phyloP scores from a whole-genome alignment of 805 yeast genomes.

The Aciculoconidium aculeatum region DNA sequence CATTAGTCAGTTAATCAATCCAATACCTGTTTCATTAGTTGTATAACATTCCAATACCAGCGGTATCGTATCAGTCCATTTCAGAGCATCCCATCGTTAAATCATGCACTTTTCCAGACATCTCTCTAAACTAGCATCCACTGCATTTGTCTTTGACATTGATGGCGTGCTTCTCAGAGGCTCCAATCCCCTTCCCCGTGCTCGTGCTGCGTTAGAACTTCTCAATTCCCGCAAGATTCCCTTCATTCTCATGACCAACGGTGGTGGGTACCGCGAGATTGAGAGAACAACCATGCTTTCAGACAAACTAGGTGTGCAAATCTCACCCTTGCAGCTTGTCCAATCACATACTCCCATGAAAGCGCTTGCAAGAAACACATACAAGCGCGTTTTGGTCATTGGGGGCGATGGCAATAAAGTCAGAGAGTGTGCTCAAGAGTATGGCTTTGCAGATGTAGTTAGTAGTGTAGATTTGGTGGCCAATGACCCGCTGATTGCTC shows the following conservation, averaged over 20 bases:
- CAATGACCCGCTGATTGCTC: constrained; percentile 56
- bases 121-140: too few species aligned
- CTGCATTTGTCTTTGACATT: constrained; percentile 47
- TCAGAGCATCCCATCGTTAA: too few species aligned
- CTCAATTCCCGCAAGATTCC: constrained; percentile 57
- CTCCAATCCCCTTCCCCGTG: constrained; percentile 56
- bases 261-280: constrained; percentile 74
- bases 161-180: constrained; percentile 89
- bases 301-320: constrained; percentile 34
- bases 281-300: constrained; percentile 53
- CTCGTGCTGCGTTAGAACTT: constrained; percentile 51
- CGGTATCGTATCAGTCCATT: too few species aligned
- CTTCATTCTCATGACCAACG: constrained; percentile 80
- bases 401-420: constrained; percentile 75
- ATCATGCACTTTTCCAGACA: too few species aligned
- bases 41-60: too few species aligned
- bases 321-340: constrained; percentile 62
- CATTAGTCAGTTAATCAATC: too few species aligned
- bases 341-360: constrained; percentile 87
- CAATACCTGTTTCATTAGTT: too few species aligned
- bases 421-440: constrained; percentile 64
- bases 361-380: constrained; percentile 44
- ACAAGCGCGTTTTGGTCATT: constrained; percentile 64
- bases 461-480: constrained; percentile 67
- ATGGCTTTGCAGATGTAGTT: constrained; percentile 75